Evolutionary conservation across 2,329 filamentous ascomycete species (phyloP).

Genomic region (Rhinocladiella similis): DNA sequence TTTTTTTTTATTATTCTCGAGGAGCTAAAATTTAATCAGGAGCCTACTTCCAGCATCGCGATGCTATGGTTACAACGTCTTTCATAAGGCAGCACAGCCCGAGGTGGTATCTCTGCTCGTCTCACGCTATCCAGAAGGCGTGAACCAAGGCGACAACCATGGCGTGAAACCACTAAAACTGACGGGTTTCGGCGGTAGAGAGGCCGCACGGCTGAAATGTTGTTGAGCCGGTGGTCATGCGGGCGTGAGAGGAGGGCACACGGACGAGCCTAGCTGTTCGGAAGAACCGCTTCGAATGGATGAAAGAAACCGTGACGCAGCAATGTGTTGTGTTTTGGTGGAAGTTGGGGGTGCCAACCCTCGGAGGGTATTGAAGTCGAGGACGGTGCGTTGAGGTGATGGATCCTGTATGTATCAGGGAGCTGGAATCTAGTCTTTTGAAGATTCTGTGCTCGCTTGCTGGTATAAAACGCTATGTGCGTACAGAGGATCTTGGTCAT

Average conservation of each 20-base stretch:
- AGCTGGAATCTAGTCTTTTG: background rate
- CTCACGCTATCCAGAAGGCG: conserved; percentile 1
- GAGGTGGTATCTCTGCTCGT: conserved; percentile 1
- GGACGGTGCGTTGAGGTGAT: background rate
- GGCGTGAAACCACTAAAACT: background rate
- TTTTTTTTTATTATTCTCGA: too few relatives aligned
- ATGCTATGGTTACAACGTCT: conserved; percentile 4
- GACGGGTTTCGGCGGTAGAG: background rate
- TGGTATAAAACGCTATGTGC: too few relatives aligned
- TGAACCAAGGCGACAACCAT: background rate
- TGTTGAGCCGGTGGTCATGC: background rate
- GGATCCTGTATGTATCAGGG: background rate
- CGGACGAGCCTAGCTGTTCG: background rate
- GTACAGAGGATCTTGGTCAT: too few relatives aligned
- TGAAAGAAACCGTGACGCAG: background rate
- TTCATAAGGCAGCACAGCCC: conserved; percentile 1
- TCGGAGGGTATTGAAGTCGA: background rate
- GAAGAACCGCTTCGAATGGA: conserved; percentile 5
- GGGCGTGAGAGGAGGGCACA: background rate
- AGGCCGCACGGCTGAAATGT: conserved; percentile 1
- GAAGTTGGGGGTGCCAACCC: conserved; percentile 8
- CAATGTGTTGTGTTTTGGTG: conserved; percentile 4
- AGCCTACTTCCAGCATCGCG: background rate
- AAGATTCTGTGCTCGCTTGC: conserved; percentile 4
- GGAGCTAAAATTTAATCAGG: too few relatives aligned